Evolutionary conservation across 139 green algal genomes (phyloP).

Genomic region (Gonium pectorale): DNA sequence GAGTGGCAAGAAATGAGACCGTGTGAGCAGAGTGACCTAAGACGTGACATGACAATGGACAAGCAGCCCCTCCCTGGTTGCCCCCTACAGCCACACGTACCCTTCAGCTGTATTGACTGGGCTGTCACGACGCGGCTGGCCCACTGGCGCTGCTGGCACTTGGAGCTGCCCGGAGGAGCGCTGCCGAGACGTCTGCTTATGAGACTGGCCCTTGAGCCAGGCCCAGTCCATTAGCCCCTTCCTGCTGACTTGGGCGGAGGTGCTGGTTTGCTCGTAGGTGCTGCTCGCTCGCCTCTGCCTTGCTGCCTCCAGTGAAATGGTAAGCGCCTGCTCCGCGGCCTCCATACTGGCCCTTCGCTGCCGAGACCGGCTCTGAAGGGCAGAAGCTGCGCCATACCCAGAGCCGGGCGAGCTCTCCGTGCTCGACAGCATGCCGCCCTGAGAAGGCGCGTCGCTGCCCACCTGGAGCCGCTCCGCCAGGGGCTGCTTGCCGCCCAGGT

Average conservation of each 20-base stretch:
- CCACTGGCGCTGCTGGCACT: too few relatives aligned
- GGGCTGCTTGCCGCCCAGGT: constrained; percentile 32
- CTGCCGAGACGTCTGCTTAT: background rate
- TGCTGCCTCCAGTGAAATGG: constrained; percentile 12
- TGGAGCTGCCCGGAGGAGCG: background rate
- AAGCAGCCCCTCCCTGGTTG: too few relatives aligned
- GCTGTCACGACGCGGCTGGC: background rate
- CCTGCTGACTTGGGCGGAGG: background rate
- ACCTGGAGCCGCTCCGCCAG: constrained; percentile 35
- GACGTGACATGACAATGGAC: background rate
- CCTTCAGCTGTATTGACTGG: constrained; percentile 3
- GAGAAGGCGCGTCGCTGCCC: background rate
- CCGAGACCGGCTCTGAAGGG: background rate
- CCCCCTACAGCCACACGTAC: background rate
- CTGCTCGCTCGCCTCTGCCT: constrained; percentile 19
- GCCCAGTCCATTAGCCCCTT: constrained; percentile 7
- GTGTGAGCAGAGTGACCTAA: background rate
- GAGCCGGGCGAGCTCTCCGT: background rate
- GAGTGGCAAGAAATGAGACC: background rate
- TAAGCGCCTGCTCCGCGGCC: background rate
- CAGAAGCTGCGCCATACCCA: background rate
- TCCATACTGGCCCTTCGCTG: constrained; percentile 5
- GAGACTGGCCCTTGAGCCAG: constrained; percentile 25
- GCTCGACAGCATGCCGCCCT: background rate
- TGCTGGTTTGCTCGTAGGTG: constrained; percentile 1